Conservation (phyloP, 768 basidiomycete genomes). For the Lentinula guzmanii region DNA sequence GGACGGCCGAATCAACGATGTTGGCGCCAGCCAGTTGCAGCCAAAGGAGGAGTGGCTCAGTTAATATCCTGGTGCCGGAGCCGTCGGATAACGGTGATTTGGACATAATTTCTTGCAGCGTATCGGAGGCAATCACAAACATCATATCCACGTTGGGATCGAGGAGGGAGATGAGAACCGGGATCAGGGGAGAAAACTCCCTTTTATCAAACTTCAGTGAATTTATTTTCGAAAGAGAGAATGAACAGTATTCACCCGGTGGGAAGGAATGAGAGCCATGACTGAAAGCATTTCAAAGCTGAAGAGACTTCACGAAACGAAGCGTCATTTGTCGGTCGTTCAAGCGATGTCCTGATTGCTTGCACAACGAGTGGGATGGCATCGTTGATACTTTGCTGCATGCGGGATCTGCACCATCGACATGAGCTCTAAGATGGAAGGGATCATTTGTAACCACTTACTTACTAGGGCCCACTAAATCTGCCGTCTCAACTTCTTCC, state of each 20-base stretch:
- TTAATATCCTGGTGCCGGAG: constrained; percentile 61
- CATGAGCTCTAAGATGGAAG: constrained; percentile 4
- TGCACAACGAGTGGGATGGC: constrained; percentile 68
- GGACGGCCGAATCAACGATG: constrained; percentile 33
- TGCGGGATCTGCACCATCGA: constrained; percentile 40
- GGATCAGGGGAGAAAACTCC: constrained; percentile 56
- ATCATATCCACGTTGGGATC: constrained; percentile 44
- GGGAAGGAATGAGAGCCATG: constrained; percentile 73
- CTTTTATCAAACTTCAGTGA: not conserved
- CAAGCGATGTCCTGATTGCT: constrained; percentile 57
- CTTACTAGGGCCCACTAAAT: constrained; percentile 70
- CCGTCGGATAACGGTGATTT: constrained; percentile 71
- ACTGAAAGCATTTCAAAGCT: constrained; percentile 74
- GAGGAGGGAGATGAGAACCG: constrained; percentile 59
- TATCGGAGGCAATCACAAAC: constrained; percentile 63
- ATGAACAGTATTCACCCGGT: constrained; percentile 44
- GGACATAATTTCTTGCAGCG: constrained; percentile 72
- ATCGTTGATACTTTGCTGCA: constrained; percentile 59
- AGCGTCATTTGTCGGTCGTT: constrained; percentile 24
- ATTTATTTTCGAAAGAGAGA: not conserved
- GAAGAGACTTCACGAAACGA: constrained; percentile 48
- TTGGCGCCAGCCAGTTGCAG: constrained; percentile 45
- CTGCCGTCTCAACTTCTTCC: constrained; percentile 74
- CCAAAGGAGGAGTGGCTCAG: constrained; percentile 87
- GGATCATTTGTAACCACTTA: constrained; percentile 29